These are phyloP conservation scores for Amylocarpus encephaloides DNA, from an alignment of 2,329 filamentous ascomycete genomes.

Conservation along the genomic window DNA sequence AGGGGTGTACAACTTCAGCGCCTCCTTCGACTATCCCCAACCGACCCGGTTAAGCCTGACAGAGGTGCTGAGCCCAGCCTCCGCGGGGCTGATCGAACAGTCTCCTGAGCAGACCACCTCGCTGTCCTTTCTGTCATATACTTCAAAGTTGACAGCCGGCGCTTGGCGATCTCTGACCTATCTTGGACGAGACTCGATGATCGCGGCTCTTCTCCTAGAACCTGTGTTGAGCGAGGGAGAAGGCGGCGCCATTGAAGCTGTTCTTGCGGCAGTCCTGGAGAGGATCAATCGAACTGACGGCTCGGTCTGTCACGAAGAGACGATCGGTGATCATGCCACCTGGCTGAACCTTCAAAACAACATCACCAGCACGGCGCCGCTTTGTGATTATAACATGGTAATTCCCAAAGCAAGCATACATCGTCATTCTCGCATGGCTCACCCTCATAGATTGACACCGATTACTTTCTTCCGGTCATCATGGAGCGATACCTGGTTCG, in stretches of 20 bases:
- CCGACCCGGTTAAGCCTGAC: conserved; percentile 45
- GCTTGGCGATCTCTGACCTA: conserved; percentile 63
- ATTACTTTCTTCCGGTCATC: conserved; percentile 53
- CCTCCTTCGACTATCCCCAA: conserved; percentile 57
- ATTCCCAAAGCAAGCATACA: too few species aligned
- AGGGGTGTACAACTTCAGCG: conserved; percentile 52
- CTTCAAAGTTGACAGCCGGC: conserved; percentile 55
- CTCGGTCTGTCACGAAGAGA: conserved; percentile 58
- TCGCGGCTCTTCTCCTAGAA: conserved; percentile 51
- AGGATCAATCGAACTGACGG: conserved; percentile 54
- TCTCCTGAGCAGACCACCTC: conserved; percentile 43
- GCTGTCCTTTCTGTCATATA: conserved; percentile 58
- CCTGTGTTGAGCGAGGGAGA: conserved; percentile 50
- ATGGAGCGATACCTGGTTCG: conserved; percentile 53
- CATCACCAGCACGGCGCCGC: conserved; percentile 44
- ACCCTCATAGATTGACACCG: conserved; percentile 46
- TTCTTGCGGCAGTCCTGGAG: conserved; percentile 54
- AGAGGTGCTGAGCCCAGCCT: conserved; percentile 44
- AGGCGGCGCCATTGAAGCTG: conserved; percentile 52
- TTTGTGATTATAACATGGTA: conserved; percentile 51
- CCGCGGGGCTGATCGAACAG: conserved; percentile 32
- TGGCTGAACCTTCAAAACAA: conserved; percentile 50
- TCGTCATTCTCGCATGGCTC: conserved; percentile 14
- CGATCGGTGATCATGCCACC: conserved; percentile 59
- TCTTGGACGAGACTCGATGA: conserved; percentile 60